Evolutionary conservation across 352 stramenopile species (phyloP).

Genomic region (Globisporangium perplexum): DNA sequence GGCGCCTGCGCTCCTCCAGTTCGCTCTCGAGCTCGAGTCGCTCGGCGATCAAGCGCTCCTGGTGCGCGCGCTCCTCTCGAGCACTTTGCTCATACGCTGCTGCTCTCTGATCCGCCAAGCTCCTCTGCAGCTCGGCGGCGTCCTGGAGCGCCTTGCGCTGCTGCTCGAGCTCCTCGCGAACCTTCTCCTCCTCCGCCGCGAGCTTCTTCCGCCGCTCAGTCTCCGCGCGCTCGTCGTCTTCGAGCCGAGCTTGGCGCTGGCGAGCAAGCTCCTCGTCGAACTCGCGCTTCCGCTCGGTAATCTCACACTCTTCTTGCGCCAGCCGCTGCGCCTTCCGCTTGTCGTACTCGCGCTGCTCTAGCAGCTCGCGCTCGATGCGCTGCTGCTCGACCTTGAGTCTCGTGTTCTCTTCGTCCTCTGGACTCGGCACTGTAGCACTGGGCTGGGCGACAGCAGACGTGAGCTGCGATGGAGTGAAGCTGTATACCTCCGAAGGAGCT

Average conservation of each 20-base stretch:
- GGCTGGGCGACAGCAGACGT: not conserved
- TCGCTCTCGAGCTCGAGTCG: constrained; percentile 18
- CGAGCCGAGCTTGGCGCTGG: constrained; percentile 23
- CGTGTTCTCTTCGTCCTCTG: constrained; percentile 4
- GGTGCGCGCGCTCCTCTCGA: constrained; percentile 12
- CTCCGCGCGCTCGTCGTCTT: constrained; percentile 31
- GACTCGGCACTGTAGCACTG: not conserved
- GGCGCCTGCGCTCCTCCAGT: constrained; percentile 10
- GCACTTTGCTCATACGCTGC: not conserved
- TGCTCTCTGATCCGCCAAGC: constrained; percentile 12
- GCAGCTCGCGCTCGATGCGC: constrained; percentile 34
- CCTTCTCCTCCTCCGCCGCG: constrained; percentile 24
- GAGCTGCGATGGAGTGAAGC: not conserved
- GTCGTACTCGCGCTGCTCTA: constrained; percentile 49
- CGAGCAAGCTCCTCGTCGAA: constrained; percentile 43
- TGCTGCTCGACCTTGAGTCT: constrained; percentile 29
- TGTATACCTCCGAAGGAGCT: not conserved
- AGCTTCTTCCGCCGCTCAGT: constrained; percentile 17
- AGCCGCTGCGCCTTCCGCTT: constrained; percentile 26
- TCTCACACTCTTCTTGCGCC: constrained; percentile 32
- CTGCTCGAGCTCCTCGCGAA: constrained; percentile 27
- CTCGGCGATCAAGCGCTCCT: constrained; percentile 18
- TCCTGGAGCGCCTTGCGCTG: constrained; percentile 31
- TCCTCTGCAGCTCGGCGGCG: constrained; percentile 21
- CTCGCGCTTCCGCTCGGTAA: constrained; percentile 23